Base-by-base conservation (phyloP, 805 yeast species). In the Pichia membranifaciens region DNA sequence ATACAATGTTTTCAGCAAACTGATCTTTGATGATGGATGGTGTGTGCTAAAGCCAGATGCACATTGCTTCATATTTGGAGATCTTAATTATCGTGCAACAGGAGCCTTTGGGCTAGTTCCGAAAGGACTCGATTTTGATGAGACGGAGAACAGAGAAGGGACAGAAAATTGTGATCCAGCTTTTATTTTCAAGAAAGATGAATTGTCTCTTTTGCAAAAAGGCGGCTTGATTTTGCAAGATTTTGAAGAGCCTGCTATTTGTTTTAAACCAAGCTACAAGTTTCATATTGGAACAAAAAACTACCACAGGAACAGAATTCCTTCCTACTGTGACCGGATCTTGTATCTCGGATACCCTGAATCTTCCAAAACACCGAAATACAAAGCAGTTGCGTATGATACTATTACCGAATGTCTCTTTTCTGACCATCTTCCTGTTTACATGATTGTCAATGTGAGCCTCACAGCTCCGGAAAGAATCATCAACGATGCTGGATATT, bases 251-350 rank as follows among this genome's bases (percentile, higher is more conserved):
- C 73, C 80, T 0, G 59, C 67, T n/a, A 73, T 90, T 15, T 55
- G 56, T 0, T 90, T 90, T 61, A 69, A 68, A n/a, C 96, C 96
- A 10, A 85, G 95, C 0, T 90, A 84, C 69, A 90, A 90, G 65
- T 86, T 70, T 60, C 62, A 64, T 43, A 49, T 73, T 1, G 75
- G 77, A 29, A 70, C 81, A 0, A 44, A 53, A 3, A 41, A 66
- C 9, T 85, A 78, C 61, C 76, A 78, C 50, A 37, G 61, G 2
- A 81, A 79, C 54, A 70, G 96, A 47, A 67, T 69, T 1, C 95
- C 96, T 0, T 82, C 95, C 6, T 90, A 96, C 95, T 89, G 96
- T 64, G 98, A 90, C 61, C 67, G 98, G 45, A 76, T 90, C 5
- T 61, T 90, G 40, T 87, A 69, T 57, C 75, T 76, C 47, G 59